Evolutionary conservation across 1,284 basidiomycete species (phyloP).

Genomic region (Omphalotus olearius): DNA sequence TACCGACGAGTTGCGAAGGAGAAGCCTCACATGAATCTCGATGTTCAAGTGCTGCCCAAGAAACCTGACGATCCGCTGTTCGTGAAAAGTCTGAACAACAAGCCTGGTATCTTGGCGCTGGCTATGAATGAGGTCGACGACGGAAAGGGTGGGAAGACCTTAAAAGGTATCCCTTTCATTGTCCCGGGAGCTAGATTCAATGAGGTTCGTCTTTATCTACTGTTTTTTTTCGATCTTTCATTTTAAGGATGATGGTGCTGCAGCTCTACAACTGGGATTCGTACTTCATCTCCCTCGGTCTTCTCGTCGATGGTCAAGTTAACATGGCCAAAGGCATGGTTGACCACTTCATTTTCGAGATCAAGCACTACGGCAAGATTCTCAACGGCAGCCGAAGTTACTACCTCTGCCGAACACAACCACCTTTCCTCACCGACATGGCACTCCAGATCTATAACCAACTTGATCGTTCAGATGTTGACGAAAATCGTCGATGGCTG

Average conservation of each 20-base stretch:
- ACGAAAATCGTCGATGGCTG: conserved; percentile 86
- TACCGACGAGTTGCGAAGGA: conserved; percentile 80
- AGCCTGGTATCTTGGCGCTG: conserved; percentile 90
- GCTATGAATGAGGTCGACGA: conserved; percentile 94
- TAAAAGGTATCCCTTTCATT: conserved; percentile 94
- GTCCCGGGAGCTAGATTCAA: conserved; percentile 98
- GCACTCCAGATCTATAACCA: conserved; percentile 97
- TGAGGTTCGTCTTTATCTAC: conserved; percentile 58
- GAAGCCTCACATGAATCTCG: conserved; percentile 87
- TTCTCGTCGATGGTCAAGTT: conserved; percentile 92
- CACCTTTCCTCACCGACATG: conserved; percentile 98
- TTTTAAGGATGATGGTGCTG: conserved; percentile 7
- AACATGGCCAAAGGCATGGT: conserved; percentile 96
- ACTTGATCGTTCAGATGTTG: conserved; percentile 80
- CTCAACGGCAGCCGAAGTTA: conserved; percentile 77
- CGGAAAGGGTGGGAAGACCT: conserved; percentile 68
- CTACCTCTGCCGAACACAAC: conserved; percentile 95
- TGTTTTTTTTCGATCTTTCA: neutral
- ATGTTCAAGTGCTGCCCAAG: conserved; percentile 85
- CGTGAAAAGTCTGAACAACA: conserved; percentile 90
- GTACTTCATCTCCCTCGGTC: conserved; percentile 91
- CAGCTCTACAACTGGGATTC: conserved; percentile 91
- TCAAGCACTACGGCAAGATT: conserved; percentile 94
- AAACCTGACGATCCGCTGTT: conserved; percentile 85
- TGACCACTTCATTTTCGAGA: conserved; percentile 98